These are phyloP conservation scores for Thielaviopsis populi DNA, from an alignment of 2,329 filamentous ascomycete species.

Conservation along the genomic window DNA sequence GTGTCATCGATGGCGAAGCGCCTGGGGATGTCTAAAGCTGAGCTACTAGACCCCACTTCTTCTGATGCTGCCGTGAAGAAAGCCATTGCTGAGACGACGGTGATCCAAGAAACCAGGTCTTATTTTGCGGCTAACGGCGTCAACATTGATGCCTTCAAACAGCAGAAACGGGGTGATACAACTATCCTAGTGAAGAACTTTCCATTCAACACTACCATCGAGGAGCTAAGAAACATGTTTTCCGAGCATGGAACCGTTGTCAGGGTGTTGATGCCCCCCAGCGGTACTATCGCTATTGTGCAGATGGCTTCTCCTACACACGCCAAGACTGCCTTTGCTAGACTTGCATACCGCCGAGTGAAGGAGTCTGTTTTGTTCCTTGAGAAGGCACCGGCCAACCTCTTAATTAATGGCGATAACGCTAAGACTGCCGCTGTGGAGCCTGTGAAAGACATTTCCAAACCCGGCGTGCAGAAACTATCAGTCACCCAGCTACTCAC, in stretches of 20 bases:
- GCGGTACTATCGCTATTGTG: conserved; percentile 84
- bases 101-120: conserved; percentile 89
- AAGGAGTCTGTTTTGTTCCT: conserved; percentile 85
- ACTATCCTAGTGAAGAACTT: conserved; percentile 93
- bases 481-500: conserved; percentile 52
- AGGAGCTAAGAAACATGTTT: conserved; percentile 68
- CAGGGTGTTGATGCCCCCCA: conserved; percentile 78
- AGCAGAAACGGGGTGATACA: conserved; percentile 66
- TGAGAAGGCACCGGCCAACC: conserved; percentile 76
- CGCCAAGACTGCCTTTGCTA: conserved; percentile 68
- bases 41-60: conserved; percentile 87
- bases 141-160: conserved; percentile 83
- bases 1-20: conserved; percentile 78
- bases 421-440: conserved; percentile 21
- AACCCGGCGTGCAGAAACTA: conserved; percentile 40
- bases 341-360: conserved; percentile 76
- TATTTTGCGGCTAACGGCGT: conserved; percentile 83
- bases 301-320: conserved; percentile 69
- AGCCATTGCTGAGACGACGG: conserved; percentile 86
- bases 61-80: conserved; percentile 91
- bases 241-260: conserved; percentile 72
- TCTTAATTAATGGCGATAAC: conserved; percentile 40
- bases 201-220: conserved; percentile 61
- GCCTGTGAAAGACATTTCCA: conserved; percentile 23
- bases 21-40: conserved; percentile 77